Percentiles rank a stretch among this genome's conserved stretches.
Evolutionary conservation across 2,329 filamentous ascomycete species (phyloP).

Genomic region (Trichoderma aggressivum): DNA sequence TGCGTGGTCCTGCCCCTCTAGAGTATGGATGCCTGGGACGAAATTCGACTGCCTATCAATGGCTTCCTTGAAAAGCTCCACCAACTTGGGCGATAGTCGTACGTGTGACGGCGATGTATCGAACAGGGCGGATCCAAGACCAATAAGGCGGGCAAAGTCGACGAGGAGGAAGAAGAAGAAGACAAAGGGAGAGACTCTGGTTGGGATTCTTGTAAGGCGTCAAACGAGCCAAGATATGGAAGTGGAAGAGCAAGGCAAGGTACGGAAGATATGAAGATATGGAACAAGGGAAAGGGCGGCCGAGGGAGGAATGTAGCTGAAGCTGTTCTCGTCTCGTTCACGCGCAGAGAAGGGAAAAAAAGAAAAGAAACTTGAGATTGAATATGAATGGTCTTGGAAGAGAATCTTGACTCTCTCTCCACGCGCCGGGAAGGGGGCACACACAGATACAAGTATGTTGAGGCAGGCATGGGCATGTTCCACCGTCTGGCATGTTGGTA

Average conservation of each 20-base stretch:
- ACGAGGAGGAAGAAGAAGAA: slow-evolving; percentile 2
- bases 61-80: slow-evolving; percentile 17
- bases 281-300: slow-evolving; percentile 6
- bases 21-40: slow-evolving; percentile 22
- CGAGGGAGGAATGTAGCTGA: slow-evolving; percentile 16
- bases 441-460: slow-evolving; percentile 7
- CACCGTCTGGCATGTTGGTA: slow-evolving; percentile 11
- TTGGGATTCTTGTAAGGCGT: slow-evolving; percentile 6
- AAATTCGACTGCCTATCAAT: slow-evolving; percentile 8
- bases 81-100: neutral
- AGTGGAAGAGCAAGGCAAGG: neutral
- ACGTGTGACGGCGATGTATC: neutral
- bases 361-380: neutral
- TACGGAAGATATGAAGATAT: neutral
- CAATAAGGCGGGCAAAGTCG: neutral
- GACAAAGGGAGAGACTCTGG: slow-evolving; percentile 11
- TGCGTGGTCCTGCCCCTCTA: slow-evolving; percentile 1
- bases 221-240: neutral
- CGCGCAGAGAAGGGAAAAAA: neutral
- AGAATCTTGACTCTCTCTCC: neutral
- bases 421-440: slow-evolving; percentile 1
- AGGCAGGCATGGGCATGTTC: slow-evolving; percentile 19
- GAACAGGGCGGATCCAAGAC: slow-evolving; percentile 12
- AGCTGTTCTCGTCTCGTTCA: slow-evolving; percentile 2
- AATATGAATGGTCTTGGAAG: neutral